phyloP scores from a whole-genome alignment of 805 yeast species.

The Sugiyamaella boreocaroliniensis region DNA sequence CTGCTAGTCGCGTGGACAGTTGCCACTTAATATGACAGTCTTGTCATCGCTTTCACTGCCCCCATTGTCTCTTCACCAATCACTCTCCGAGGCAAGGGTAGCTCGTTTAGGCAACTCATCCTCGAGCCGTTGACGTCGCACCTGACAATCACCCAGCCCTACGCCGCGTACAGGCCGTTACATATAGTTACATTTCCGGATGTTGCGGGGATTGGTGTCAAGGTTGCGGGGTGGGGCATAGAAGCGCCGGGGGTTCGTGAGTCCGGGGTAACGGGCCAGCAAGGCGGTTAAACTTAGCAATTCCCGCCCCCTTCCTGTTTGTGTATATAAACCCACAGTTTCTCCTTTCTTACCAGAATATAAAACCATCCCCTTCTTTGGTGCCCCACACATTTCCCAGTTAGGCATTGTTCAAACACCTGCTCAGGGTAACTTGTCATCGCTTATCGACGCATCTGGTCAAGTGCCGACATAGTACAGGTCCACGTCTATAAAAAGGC shows the following conservation, averaged over 20 bases:
- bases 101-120: not conserved
- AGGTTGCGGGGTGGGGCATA: too few relatives aligned
- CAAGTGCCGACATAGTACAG: not conserved
- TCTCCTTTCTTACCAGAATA: too few relatives aligned
- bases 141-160: not conserved
- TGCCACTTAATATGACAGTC: too few relatives aligned
- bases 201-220: not conserved
- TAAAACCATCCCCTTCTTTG: not conserved
- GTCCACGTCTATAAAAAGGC: not conserved
- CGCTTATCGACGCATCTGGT: not conserved
- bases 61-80: too few relatives aligned
- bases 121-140: not conserved
- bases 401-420: not conserved
- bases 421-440: not conserved
- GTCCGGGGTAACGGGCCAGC: not conserved
- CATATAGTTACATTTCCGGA: not conserved
- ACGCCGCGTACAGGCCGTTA: not conserved
- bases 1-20: too few relatives aligned
- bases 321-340: not conserved
- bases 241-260: not conserved
- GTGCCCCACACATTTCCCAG: not conserved
- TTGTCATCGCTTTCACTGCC: too few relatives aligned
- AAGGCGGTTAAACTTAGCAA: not conserved
- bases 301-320: not conserved
- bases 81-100: not conserved